phyloP scores from a whole-genome alignment of 768 basidiomycete genomes.

The Chalciporus piperatus region DNA sequence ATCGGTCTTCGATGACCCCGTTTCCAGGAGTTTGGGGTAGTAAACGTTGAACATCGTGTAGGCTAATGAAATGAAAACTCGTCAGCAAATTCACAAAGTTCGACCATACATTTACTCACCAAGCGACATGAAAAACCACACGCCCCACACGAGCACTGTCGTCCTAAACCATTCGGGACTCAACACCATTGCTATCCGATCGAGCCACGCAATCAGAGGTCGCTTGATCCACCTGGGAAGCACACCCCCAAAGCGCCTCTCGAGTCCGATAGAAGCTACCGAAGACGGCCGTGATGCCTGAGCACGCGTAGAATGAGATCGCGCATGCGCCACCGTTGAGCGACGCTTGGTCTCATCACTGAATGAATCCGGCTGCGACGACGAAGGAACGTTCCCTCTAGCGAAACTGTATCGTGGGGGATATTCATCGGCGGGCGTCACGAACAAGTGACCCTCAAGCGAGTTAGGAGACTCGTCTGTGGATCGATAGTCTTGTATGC shows the following conservation, averaged over 20 bases:
- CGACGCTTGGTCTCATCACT: slow-evolving; percentile 18
- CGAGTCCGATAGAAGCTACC: slow-evolving; percentile 36
- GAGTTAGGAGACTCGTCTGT: slow-evolving; percentile 29
- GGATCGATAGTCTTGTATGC: slow-evolving; percentile 27
- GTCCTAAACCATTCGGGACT: slow-evolving; percentile 73
- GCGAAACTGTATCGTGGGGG: slow-evolving; percentile 24
- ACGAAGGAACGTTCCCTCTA: slow-evolving; percentile 30
- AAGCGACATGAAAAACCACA: slow-evolving; percentile 75
- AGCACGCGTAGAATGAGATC: slow-evolving; percentile 5
- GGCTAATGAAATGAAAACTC: slow-evolving; percentile 44
- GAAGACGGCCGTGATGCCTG: slow-evolving; percentile 37
- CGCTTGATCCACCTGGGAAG: slow-evolving; percentile 55
- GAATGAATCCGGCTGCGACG: slow-evolving; percentile 7
- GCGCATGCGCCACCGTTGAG: background rate
- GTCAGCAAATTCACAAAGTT: background rate
- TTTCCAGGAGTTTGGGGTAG: slow-evolving; percentile 82
- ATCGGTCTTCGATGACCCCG: slow-evolving; percentile 23
- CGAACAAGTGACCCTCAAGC: slow-evolving; percentile 25
- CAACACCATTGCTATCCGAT: slow-evolving; percentile 67
- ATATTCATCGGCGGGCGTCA: slow-evolving; percentile 26
- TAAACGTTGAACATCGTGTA: slow-evolving; percentile 95
- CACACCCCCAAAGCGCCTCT: slow-evolving; percentile 37
- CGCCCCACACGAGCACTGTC: slow-evolving; percentile 74
- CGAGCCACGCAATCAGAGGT: slow-evolving; percentile 67
- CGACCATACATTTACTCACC: slow-evolving; percentile 45